These are phyloP conservation scores for Stropharia rugosoannulata DNA, from an alignment of 768 basidiomycete species.

Conservation along the genomic window DNA sequence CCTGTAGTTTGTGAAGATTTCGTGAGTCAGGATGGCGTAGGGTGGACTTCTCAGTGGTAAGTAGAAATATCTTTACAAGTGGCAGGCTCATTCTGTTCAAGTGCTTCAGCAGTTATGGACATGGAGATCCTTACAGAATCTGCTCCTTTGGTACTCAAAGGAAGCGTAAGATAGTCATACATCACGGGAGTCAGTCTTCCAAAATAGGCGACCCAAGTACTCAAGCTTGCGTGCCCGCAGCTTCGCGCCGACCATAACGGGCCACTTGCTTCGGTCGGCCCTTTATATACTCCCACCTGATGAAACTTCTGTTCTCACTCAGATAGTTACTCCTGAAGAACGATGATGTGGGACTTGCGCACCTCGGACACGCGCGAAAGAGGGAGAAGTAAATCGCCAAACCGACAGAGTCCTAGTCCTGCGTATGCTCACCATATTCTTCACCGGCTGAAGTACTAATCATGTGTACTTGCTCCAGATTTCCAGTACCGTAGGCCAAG, in stretches of 20 bases:
- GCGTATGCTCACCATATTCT: conserved; percentile 20
- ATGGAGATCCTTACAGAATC: too few relatives aligned
- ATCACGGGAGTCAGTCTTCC: not conserved
- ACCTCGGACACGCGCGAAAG: conserved; percentile 14
- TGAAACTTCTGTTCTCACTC: not conserved
- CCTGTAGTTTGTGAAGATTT: too few relatives aligned
- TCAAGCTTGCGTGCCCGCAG: too few relatives aligned
- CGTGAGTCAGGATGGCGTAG: too few relatives aligned
- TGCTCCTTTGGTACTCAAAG: too few relatives aligned
- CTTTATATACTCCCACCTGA: not conserved
- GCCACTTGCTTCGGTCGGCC: not conserved
- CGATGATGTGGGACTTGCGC: conserved; percentile 43
- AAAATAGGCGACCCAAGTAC: not conserved
- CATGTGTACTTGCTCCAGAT: not conserved
- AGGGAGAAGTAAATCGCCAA: conserved; percentile 22
- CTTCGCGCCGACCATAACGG: not conserved
- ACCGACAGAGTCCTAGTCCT: conserved; percentile 25
- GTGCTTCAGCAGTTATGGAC: too few relatives aligned
- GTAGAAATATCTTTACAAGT: too few relatives aligned
- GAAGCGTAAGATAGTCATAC: not conserved
- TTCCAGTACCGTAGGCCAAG: not conserved
- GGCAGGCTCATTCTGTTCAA: too few relatives aligned
- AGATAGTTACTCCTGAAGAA: conserved; percentile 1
- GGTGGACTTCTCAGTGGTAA: too few relatives aligned
- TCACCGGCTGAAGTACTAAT: not conserved